A percentile compares a stretch with the other conserved stretches of the same genome.
Evolutionary conservation across 2,329 filamentous ascomycete genomes (phyloP).

Genomic region (Phialophora chinensis): DNA sequence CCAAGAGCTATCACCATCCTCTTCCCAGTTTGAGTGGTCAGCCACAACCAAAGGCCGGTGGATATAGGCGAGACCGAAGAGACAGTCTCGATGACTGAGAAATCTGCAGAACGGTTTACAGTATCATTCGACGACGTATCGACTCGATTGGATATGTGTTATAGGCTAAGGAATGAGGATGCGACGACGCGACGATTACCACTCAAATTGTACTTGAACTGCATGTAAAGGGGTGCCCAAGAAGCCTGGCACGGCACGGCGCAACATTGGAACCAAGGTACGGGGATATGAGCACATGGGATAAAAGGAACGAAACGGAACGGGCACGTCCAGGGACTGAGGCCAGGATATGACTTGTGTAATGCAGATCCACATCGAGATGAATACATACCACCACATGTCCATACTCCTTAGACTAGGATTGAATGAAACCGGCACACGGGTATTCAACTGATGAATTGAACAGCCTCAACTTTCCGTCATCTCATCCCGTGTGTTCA

Average conservation of each 20-base stretch:
- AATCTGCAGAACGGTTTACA: not conserved
- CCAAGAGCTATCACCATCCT: slow-evolving; percentile 62
- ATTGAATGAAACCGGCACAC: not conserved
- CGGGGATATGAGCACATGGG: not conserved
- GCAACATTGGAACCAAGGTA: not conserved
- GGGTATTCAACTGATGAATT: not conserved
- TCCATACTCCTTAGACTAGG: not conserved
- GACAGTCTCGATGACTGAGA: slow-evolving; percentile 39
- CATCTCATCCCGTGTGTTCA: not conserved
- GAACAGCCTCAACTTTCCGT: not conserved
- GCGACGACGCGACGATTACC: not conserved
- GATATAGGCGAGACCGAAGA: slow-evolving; percentile 36
- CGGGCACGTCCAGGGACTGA: not conserved
- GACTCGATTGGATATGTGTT: not conserved
- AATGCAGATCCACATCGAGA: not conserved
- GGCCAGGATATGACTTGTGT: not conserved
- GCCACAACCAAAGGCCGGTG: slow-evolving; percentile 26
- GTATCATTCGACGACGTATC: not conserved
- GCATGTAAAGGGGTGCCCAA: not conserved
- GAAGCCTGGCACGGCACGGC: not conserved
- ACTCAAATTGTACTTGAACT: not conserved
- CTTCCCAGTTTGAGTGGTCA: slow-evolving; percentile 56
- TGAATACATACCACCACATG: not conserved
- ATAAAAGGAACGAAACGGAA: not conserved
- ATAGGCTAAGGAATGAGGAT: not conserved